These are phyloP conservation scores for Tylopilus plumbeoviolaceoides DNA, from an alignment of 768 basidiomycete species.

Conservation along the genomic window DNA sequence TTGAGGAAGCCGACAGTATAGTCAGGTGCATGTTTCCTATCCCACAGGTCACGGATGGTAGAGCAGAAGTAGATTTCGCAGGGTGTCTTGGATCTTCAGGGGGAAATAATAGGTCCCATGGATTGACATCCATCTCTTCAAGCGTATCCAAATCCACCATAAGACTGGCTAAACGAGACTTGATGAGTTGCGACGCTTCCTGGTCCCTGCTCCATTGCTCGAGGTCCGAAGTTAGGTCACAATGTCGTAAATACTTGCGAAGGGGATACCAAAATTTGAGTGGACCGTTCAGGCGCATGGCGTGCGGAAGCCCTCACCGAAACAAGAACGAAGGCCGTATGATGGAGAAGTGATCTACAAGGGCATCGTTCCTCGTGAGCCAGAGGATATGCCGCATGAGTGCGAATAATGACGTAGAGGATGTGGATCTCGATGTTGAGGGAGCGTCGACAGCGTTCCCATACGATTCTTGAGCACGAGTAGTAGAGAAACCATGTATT, in stretches of 20 bases:
- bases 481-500: conserved; percentile 20
- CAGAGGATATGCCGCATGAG: conserved; percentile 49
- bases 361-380: conserved; percentile 44
- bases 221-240: conserved; percentile 26
- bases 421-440: conserved; percentile 31
- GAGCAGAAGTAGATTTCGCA: too few species aligned
- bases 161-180: conserved; percentile 19
- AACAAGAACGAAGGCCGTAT: conserved; percentile 83
- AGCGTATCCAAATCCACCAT: neutral
- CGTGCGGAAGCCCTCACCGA: conserved; percentile 65
- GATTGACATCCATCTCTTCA: too few species aligned
- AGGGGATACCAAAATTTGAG: conserved; percentile 81
- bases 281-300: conserved; percentile 59
- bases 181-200: conserved; percentile 35
- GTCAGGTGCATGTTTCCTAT: too few species aligned
- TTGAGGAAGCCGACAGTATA: conserved; percentile 21
- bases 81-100: too few species aligned
- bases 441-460: conserved; percentile 13
- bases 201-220: conserved; percentile 19
- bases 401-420: conserved; percentile 30
- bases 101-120: conserved; percentile 9
- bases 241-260: conserved; percentile 49
- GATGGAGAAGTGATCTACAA: conserved; percentile 75
- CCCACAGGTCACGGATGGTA: neutral
- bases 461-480: conserved; percentile 10